Evolutionary conservation across 1,139 yeast species (phyloP), one percentile per base, ranked within the genome.

Genomic region (Kurtzmaniella natalensis): DNA sequence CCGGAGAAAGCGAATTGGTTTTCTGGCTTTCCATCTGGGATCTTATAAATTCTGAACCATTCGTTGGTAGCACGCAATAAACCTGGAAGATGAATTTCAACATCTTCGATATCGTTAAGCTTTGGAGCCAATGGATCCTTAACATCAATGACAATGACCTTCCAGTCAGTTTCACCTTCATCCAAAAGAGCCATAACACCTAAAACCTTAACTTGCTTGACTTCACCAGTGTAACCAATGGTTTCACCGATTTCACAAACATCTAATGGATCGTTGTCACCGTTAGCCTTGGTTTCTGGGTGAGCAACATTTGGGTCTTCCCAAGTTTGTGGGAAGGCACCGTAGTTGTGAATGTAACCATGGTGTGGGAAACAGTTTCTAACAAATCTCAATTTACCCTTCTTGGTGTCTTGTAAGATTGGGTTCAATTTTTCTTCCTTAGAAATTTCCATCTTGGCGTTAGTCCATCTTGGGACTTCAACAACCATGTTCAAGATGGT

Each of bases 101-200:
- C 94, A 58, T 92, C 98, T 50, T 75, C 76, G 41, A 92, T 74
- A 58, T 81, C 88, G 55, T 84, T 74, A 51, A 92, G 66, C 57
- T 81, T 72, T 28, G 76, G 47, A 28, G 95, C 89, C 53, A 85
- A 66, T 37, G 94, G 89, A 58, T 92, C 97, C 44, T 76, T 71
- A 40, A 76, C 72, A 51, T 88, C 89, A 46, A 92, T 86, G 32
- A 78, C 95, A 48, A 92, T 80, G 42, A 92, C 72, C 68, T 92
- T 92, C 98, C 98, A 92, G 65, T 92, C 98, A 40, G 96, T 75
- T 65, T 92, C 98, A 46, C 96, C 97, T 61, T 89, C 97, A 55
- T 92, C 98, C 43, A 92, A 81, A 51, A 92, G 72, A 5, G 96
- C 97, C 73, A 92, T 72, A 41, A 89, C 86, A 36, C 98, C 98